phyloP scores from a whole-genome alignment of 2,329 filamentous ascomycete species.

The Tolypocladium ophioglossoides region DNA sequence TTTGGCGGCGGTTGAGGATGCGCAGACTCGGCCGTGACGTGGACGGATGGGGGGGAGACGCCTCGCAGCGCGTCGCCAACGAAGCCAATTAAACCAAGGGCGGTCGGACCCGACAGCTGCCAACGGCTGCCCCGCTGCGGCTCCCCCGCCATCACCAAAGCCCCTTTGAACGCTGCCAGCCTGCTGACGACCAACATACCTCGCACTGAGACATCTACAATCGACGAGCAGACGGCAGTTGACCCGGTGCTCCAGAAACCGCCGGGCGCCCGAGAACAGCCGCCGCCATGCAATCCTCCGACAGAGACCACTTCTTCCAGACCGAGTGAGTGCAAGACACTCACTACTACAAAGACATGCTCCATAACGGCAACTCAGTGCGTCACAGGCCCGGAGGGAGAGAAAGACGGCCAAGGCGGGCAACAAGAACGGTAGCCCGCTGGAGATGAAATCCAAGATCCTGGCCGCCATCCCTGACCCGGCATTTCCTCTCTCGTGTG shows the following conservation, averaged over 20 bases:
- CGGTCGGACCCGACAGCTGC: too few relatives aligned
- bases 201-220: background rate
- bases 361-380: slow-evolving; percentile 23
- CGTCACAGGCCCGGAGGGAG: slow-evolving; percentile 33
- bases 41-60: slow-evolving; percentile 16
- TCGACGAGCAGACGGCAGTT: background rate
- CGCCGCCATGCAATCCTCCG: slow-evolving; percentile 54
- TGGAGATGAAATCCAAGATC: slow-evolving; percentile 76
- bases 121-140: slow-evolving; percentile 1
- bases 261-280: background rate
- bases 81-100: too few relatives aligned
- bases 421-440: slow-evolving; percentile 75
- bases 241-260: too few relatives aligned
- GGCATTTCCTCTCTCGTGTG: slow-evolving; percentile 38
- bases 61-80: slow-evolving; percentile 27
- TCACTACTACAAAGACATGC: background rate
- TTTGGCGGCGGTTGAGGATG: background rate
- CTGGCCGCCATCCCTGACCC: slow-evolving; percentile 64
- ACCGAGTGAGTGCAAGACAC: slow-evolving; percentile 55
- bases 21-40: background rate
- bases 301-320: slow-evolving; percentile 83
- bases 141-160: too few relatives aligned
- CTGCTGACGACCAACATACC: background rate
- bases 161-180: background rate
- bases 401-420: slow-evolving; percentile 59